These are phyloP conservation scores for Xylogone sp. DNA, from an alignment of 2,329 filamentous ascomycete genomes.

Conservation along the genomic window DNA sequence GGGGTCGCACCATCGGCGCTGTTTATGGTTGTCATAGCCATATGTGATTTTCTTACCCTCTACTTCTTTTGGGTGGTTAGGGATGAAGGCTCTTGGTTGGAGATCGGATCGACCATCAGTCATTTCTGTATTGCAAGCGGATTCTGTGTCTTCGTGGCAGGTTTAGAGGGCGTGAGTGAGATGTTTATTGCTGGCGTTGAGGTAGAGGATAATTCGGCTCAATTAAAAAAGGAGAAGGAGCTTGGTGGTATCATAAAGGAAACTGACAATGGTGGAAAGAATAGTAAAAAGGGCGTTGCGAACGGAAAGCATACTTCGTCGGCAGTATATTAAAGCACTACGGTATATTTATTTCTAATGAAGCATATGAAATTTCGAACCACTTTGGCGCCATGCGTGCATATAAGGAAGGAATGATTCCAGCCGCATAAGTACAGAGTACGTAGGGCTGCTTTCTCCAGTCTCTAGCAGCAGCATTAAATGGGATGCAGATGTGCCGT, in stretches of 20 bases:
- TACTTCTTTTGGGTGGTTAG: slow-evolving; percentile 98
- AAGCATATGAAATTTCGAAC: not conserved
- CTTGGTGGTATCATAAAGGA: slow-evolving; percentile 18
- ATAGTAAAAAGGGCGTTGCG: slow-evolving; percentile 3
- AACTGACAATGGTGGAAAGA: slow-evolving; percentile 7
- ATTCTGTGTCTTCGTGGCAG: slow-evolving; percentile 86
- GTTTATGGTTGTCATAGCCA: slow-evolving; percentile 91
- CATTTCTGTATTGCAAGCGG: slow-evolving; percentile 92
- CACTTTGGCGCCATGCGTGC: not conserved
- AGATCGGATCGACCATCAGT: slow-evolving; percentile 94
- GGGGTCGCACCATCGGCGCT: slow-evolving; percentile 83
- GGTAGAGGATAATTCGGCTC: slow-evolving; percentile 39
- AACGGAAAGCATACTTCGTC: slow-evolving; percentile 7
- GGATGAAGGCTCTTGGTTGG: slow-evolving; percentile 94
- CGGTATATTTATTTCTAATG: not conserved
- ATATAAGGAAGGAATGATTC: no score
- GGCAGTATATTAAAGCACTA: not conserved
- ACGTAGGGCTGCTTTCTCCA: no score
- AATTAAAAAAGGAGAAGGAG: slow-evolving; percentile 22
- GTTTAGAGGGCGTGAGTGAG: slow-evolving; percentile 80
- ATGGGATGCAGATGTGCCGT: no score
- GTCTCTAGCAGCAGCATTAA: no score
- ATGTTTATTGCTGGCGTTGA: slow-evolving; percentile 78
- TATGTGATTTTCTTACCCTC: slow-evolving; percentile 86
- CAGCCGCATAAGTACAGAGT: no score